Evolutionary conservation across 306 rosid genomes (phyloP).

Genomic region (Styphnolobium japonicum): DNA sequence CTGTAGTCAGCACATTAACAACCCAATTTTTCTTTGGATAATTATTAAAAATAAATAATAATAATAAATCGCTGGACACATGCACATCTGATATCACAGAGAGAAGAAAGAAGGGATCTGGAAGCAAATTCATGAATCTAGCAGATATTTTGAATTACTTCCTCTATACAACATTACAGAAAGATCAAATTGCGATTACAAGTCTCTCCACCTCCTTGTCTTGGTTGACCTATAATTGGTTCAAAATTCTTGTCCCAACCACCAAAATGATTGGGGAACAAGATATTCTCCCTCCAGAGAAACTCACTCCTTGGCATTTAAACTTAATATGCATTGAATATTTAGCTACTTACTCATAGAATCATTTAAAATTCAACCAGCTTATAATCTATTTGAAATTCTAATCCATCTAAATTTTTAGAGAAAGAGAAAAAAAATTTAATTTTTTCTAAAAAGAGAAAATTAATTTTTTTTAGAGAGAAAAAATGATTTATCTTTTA

Average conservation of each 20-base stretch:
- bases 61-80: neutral
- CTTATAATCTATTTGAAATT: too few relatives aligned
- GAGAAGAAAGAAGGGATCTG: constrained; percentile 1
- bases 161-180: constrained; percentile 13
- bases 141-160: constrained; percentile 13
- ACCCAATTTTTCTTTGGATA: neutral
- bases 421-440: too few relatives aligned
- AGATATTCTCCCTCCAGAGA: constrained; percentile 17
- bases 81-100: neutral
- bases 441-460: too few relatives aligned
- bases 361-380: too few relatives aligned
- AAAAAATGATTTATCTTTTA: too few relatives aligned
- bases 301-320: too few relatives aligned
- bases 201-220: neutral
- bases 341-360: too few relatives aligned
- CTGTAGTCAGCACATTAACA: neutral
- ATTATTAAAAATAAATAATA: neutral
- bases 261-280: too few relatives aligned
- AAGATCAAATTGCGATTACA: neutral
- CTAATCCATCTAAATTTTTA: too few relatives aligned
- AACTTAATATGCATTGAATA: too few relatives aligned
- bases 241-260: constrained; percentile 23
- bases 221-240: constrained; percentile 10
- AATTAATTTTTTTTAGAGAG: too few relatives aligned
- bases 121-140: constrained; percentile 13